These are phyloP conservation scores for Jaenimonas drosophilae DNA, from an alignment of 208 protist genomes.

Conservation along the genomic window DNA sequence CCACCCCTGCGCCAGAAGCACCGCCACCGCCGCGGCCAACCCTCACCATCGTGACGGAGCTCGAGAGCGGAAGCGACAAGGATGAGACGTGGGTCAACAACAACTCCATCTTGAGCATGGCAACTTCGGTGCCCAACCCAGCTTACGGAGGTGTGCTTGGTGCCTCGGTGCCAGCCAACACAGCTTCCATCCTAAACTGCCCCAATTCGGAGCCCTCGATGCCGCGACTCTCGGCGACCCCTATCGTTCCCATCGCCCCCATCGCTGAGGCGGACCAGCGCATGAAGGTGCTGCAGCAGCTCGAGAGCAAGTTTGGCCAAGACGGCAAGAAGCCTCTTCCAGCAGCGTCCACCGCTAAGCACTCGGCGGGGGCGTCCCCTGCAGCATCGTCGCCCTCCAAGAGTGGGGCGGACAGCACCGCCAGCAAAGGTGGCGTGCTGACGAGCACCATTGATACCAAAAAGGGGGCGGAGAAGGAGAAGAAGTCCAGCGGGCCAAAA, in stretches of 20 bases:
- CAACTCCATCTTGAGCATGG: no score
- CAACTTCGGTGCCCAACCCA: no score
- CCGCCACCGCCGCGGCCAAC: constrained; percentile 7
- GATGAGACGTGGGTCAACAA: not conserved
- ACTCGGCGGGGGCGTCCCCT: no score
- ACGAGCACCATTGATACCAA: not conserved
- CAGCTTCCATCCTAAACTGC: no score
- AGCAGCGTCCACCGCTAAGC: not conserved
- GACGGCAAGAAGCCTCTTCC: not conserved
- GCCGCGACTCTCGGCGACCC: constrained; percentile 23
- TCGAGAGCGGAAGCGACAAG: constrained; percentile 16
- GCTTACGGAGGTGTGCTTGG: no score
- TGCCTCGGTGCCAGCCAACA: no score
- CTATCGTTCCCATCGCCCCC: constrained; percentile 43
- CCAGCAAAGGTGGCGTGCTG: not conserved
- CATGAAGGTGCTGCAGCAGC: constrained; percentile 12
- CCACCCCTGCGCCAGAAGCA: constrained; percentile 1
- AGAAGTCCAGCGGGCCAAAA: constrained; percentile 9
- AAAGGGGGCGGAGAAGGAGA: constrained; percentile 9
- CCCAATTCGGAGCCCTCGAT: no score
- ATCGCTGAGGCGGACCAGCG: constrained; percentile 15
- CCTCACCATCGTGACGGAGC: constrained; percentile 36
- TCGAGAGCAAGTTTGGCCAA: constrained; percentile 9
- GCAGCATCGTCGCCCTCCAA: no score
- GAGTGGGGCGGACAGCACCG: no score